These are phyloP conservation scores for Daldinia bambusicola DNA, from an alignment of 495 filamentous ascomycete species.

Conservation along the genomic window DNA sequence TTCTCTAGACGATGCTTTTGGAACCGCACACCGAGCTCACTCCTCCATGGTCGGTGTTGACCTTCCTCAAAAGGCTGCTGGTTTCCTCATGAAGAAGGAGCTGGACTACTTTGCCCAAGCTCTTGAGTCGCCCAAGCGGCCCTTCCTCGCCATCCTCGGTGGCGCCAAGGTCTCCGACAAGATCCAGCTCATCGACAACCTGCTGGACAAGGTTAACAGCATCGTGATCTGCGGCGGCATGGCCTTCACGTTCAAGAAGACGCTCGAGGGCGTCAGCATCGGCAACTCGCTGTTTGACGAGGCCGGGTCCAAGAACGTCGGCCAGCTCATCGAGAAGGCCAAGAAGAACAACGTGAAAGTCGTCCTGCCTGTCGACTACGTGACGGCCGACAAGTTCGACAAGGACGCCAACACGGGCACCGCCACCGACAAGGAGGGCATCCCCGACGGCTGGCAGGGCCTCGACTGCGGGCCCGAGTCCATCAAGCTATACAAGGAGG, in stretches of 20 bases:
- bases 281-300: conserved; percentile 95
- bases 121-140: conserved; percentile 89
- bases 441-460: conserved; percentile 97
- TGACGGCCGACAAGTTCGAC: conserved; percentile 94
- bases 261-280: conserved; percentile 87
- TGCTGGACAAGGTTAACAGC: conserved; percentile 95
- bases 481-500: conserved; percentile 82
- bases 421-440: conserved; percentile 87
- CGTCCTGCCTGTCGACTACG: conserved; percentile 92
- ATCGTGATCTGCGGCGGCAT: conserved; percentile 97
- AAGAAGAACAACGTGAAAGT: conserved; percentile 95
- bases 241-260: conserved; percentile 99
- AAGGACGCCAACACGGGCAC: conserved; percentile 81
- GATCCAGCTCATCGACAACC: conserved; percentile 99
- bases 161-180: conserved; percentile 99
- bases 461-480: conserved; percentile 92
- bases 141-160: conserved; percentile 98
- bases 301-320: conserved; percentile 91
- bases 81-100: conserved; percentile 99
- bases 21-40: conserved; percentile 96
- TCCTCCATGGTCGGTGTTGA: conserved; percentile 98
- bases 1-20: conserved; percentile 92
- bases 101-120: conserved; percentile 99
- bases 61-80: conserved; percentile 93
- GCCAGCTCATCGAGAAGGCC: conserved; percentile 89